Percentiles rank a stretch among this genome's conserved stretches.
Conservation (phyloP, 768 basidiomycete genomes). For the Leccinum truebloodii region DNA sequence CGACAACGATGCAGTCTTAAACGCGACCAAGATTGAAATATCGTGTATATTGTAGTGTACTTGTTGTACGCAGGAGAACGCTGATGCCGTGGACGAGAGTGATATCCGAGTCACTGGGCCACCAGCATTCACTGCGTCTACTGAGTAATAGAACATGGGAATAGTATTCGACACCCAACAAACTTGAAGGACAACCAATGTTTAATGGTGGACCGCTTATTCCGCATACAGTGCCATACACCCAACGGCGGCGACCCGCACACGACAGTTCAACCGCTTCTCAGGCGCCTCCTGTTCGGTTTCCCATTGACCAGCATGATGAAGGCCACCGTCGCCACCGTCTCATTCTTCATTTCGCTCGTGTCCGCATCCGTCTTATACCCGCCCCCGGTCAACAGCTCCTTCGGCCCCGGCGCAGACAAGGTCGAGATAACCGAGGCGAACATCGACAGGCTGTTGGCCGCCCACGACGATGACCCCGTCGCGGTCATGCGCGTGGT, state of each 20-base stretch:
- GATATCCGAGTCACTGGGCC: no score
- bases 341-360: not conserved
- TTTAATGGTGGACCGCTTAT: not conserved
- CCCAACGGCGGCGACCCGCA: not conserved
- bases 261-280: not conserved
- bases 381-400: not conserved
- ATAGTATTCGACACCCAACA: no score
- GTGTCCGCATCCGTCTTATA: not conserved
- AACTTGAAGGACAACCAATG: no score
- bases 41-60: not conserved
- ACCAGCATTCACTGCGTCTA: no score
- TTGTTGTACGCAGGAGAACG: not conserved
- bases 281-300: not conserved
- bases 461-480: conserved; percentile 16
- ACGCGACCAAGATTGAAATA: not conserved
- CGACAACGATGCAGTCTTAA: not conserved
- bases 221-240: not conserved
- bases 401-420: not conserved
- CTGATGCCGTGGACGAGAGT: not conserved
- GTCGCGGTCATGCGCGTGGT: conserved; percentile 22
- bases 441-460: conserved; percentile 8
- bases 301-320: not conserved
- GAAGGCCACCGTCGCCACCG: not conserved
- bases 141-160: no score
- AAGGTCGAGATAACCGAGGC: not conserved